Evolutionary conservation across 345 rosid species (phyloP).

Genomic region (Brassica carinata): DNA sequence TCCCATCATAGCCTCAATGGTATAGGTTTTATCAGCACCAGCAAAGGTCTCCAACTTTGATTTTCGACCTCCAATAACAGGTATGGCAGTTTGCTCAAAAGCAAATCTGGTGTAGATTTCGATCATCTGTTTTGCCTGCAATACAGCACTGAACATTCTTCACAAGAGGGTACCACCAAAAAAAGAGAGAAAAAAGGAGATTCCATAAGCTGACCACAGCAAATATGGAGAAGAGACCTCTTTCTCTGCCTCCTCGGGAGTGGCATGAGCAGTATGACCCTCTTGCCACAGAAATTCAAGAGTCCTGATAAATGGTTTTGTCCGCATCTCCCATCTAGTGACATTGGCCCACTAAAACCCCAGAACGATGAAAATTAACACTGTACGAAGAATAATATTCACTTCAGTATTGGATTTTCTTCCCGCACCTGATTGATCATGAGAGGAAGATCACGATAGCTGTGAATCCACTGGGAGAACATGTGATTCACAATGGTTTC

Average conservation of each 20-base stretch:
- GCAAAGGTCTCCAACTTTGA: slow-evolving; percentile 88
- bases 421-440: slow-evolving; percentile 80
- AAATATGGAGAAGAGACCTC: slow-evolving; percentile 54
- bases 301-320: slow-evolving; percentile 95
- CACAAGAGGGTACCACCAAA: background rate
- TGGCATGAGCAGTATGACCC: slow-evolving; percentile 95
- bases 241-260: slow-evolving; percentile 85
- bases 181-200: background rate
- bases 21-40: slow-evolving; percentile 86
- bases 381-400: background rate
- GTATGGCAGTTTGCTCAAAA: slow-evolving; percentile 92
- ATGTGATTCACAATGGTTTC: slow-evolving; percentile 95
- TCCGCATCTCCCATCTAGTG: slow-evolving; percentile 96
- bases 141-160: slow-evolving; percentile 11
- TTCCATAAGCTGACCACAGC: background rate
- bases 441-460: slow-evolving; percentile 93
- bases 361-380: background rate
- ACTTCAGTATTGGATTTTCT: background rate
- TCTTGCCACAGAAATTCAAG: slow-evolving; percentile 98
- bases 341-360: slow-evolving; percentile 85
- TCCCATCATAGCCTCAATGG: slow-evolving; percentile 99
- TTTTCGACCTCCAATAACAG: slow-evolving; percentile 89
- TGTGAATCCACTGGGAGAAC: slow-evolving; percentile 97
- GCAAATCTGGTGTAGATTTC: slow-evolving; percentile 87
- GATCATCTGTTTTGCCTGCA: slow-evolving; percentile 90